phyloP scores from a whole-genome alignment of 306 rosid species.

The Cicer yamashitae region DNA sequence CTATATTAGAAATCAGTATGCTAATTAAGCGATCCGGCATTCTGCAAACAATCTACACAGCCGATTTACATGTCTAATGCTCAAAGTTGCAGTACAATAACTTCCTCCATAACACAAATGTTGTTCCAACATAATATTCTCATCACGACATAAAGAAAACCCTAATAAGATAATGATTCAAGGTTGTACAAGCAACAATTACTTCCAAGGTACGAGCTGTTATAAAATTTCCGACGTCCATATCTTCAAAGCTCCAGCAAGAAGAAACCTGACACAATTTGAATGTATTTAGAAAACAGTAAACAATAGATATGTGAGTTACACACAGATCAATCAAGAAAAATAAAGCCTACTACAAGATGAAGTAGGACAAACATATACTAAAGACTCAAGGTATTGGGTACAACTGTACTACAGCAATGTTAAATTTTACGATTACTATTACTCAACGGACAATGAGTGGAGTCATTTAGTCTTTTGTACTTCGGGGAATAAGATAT shows the following conservation, averaged over 20 bases:
- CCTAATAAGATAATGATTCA: constrained; percentile 38
- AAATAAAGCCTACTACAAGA: background rate
- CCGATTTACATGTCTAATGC: constrained; percentile 37
- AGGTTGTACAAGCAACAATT: constrained; percentile 49
- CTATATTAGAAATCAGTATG: constrained; percentile 41
- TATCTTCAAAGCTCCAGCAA: constrained; percentile 41
- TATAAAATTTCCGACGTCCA: constrained; percentile 26
- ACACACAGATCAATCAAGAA: background rate
- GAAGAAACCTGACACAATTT: constrained; percentile 40
- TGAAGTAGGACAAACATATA: constrained; percentile 2
- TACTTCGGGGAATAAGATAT: no score
- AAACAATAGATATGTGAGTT: background rate
- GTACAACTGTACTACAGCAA: background rate
- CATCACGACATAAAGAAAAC: constrained; percentile 42
- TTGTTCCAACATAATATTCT: constrained; percentile 41
- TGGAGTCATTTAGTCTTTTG: background rate
- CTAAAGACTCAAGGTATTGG: background rate
- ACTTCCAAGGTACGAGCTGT: constrained; percentile 33
- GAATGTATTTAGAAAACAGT: background rate
- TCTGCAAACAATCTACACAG: constrained; percentile 44
- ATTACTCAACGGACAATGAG: background rate
- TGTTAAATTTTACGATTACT: background rate
- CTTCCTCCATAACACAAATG: constrained; percentile 37
- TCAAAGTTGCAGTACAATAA: constrained; percentile 38
- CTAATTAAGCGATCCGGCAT: constrained; percentile 38